Evolutionary conservation across 305 asterid species (phyloP), one percentile per base, ranked within the genome.

Genomic region (Solanum aculeatissimum): DNA sequence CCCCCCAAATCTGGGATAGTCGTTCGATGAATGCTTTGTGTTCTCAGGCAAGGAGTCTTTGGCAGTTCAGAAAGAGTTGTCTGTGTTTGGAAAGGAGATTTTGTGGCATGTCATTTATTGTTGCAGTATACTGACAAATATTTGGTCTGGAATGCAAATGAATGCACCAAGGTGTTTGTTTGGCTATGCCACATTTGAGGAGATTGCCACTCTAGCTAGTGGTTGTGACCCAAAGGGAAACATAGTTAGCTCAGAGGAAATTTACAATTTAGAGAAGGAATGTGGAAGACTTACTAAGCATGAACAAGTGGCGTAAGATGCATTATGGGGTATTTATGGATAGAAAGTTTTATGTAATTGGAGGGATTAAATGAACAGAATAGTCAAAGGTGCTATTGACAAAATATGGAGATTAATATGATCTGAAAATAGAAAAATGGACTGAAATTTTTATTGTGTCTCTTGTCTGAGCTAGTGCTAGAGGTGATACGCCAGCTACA

Each of bases 51-150:
- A 89, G 89, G 97, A 94, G 85, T 94, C 97, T 54, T 74, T 91
- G 23, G 97, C 98, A 5, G 97, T 94, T 19, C 95, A 96, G 11
- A 93, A 95, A 0, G 93, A 94, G 53, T 93, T 94, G 68, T 97
- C 93, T 5, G 94, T 94, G 71, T 92, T 94, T 29, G 96, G 96
- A 32, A 90, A 85, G 83, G 97, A 87, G 60, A 89, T 93, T 81
- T 74, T 86, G 87, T 89, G 92, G 45, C 91, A 89, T 25, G 92
- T 86, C 83, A 89, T 93, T 6, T 92, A 89, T 65, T 90, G 92
- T 65, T 94, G 92, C 74, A 93, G 95, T 84, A 60, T 94, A 53
- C 35, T 94, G 82, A 93, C 94, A 1, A 90, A 93, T 83, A 74
- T 90, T 13, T 92, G 97, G 98, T 87, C 93, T 0, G 93, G 95